Conservation (phyloP, 441 rosid species). For the Pelargonium myrrhifolium region DNA sequence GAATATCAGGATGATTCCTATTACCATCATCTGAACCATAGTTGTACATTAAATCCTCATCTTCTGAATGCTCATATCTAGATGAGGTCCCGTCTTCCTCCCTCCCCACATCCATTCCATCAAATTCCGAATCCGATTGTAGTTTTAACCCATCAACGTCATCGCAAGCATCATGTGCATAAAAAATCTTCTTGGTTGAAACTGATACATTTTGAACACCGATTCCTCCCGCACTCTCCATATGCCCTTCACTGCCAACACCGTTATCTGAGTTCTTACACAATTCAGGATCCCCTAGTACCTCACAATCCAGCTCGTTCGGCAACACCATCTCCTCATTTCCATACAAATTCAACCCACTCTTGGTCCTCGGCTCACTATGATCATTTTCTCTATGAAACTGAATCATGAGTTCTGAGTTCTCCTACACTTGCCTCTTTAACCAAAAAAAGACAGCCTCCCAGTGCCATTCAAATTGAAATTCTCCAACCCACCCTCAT, state of each 20-base stretch:
- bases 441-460: slow-evolving; percentile 8
- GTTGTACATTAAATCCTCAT: slow-evolving; percentile 53
- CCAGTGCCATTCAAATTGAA: slow-evolving; percentile 61
- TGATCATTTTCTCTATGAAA: not conserved
- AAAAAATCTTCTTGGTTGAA: slow-evolving; percentile 6
- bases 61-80: slow-evolving; percentile 49
- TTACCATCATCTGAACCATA: slow-evolving; percentile 46
- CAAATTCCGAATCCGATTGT: slow-evolving; percentile 15
- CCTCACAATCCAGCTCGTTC: not conserved
- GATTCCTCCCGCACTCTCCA: slow-evolving; percentile 10
- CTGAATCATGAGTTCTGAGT: not conserved
- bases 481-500: slow-evolving; percentile 39
- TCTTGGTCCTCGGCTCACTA: not conserved
- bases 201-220: slow-evolving; percentile 14
- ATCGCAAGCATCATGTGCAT: slow-evolving; percentile 11
- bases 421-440: not conserved
- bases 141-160: too few species aligned
- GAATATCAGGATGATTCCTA: slow-evolving; percentile 24
- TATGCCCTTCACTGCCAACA: not conserved
- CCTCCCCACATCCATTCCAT: slow-evolving; percentile 18
- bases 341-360: slow-evolving; percentile 3
- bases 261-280: not conserved
- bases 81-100: slow-evolving; percentile 36
- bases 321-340: slow-evolving; percentile 6
- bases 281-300: not conserved